Evolutionary conservation across 345 rosid species (phyloP), one percentile per base, ranked within the genome.

Genomic region (Hypericum perforatum): DNA sequence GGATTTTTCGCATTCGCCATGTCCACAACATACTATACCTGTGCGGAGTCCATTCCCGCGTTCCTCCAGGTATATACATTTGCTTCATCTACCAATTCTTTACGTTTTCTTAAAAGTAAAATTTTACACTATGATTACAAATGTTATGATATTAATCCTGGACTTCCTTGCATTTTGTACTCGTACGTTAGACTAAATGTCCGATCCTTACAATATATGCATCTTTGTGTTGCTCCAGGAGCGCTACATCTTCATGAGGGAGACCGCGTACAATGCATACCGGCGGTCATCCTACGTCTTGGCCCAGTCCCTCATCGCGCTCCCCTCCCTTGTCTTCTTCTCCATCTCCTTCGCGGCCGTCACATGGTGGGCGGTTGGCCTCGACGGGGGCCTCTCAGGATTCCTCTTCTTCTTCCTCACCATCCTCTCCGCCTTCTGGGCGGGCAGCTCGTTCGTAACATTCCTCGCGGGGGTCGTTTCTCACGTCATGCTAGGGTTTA

Each of bases 371-470:
- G 76, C 92, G 1, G 95, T 91, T 5, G 85, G 96, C 45, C 89
- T 91, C 8, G 76, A 71, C 0, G 95, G 96, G 0, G 98, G 96
- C 6, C 5, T 60, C 37, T 58, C 71, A 0, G 96, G 96, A 0
- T 82, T 91, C 80, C 36, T 74, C 16, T 88, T 82, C 86, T 88
- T 67, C 76, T 85, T 85, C 79, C 15, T 74, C 68, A 71, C 76
- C 0, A 49, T 85, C 63, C 48, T 91, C 0, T 82, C 90, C 4
- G 76, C 98, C 12, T 91, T 91, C 48, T 91, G 96, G 98, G 92
- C 95, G 0, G 98, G 98, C 39, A 88, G 82, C 62, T 91, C 98
- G 7, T 88, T 91, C 62, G 95, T 91, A 0, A 85, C 98, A 5
- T 91, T 91, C 74, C 73, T 91, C 10, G 85, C 96, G 5, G 96